Evolutionary conservation across 192 early-diverging fungal genomes (phyloP).

Genomic region (Rhizophagus clarus): DNA sequence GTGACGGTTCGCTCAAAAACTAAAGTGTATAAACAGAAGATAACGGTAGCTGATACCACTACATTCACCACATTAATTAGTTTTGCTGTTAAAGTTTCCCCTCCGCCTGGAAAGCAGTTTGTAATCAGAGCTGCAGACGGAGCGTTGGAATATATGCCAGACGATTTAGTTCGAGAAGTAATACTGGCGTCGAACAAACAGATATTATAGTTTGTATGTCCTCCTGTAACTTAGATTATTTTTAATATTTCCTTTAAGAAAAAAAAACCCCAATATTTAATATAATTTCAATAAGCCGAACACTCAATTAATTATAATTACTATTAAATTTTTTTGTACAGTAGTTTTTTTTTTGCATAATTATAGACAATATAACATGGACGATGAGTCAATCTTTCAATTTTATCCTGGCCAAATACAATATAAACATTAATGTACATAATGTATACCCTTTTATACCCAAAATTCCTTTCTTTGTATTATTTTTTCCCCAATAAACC

Average conservation of each 20-base stretch:
- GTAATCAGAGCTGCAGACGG: conserved; percentile 12
- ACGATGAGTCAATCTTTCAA: no score
- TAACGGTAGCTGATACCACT: not conserved
- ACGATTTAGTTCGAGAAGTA: not conserved
- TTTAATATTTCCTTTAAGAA: not conserved
- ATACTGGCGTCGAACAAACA: not conserved
- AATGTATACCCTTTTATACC: not conserved
- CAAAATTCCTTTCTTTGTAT: not conserved
- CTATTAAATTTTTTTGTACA: no score
- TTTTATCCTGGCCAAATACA: no score
- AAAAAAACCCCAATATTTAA: not conserved
- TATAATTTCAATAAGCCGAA: not conserved
- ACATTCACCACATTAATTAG: not conserved
- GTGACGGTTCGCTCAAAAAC: not conserved
- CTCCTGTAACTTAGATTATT: no score
- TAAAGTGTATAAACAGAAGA: conserved; percentile 26
- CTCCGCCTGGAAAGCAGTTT: conserved; percentile 23
- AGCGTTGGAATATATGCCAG: not conserved
- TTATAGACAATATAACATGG: no score
- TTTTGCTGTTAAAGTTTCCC: conserved; percentile 2
- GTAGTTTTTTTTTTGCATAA: no score
- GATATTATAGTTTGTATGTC: not conserved
- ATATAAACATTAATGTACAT: not conserved
- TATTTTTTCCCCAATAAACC: not conserved
- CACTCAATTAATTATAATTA: no score